phyloP scores from a whole-genome alignment of 768 basidiomycete genomes.

The Tricholoma sp. region DNA sequence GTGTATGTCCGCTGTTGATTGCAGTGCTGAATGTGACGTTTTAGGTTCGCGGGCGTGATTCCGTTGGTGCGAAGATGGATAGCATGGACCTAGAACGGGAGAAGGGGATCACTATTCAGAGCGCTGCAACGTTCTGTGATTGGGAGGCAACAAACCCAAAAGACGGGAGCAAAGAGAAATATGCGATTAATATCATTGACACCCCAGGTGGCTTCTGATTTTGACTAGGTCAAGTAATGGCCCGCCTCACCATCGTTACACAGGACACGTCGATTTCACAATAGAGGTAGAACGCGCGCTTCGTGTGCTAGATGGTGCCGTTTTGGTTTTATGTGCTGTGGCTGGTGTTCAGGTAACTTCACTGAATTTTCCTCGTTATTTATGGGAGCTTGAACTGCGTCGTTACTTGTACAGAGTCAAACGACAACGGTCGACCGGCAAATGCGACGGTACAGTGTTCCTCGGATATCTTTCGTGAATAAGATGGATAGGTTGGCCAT shows the following conservation, averaged over 20 bases:
- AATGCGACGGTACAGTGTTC: constrained; percentile 96
- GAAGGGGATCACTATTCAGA: constrained; percentile 99
- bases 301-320: constrained; percentile 93
- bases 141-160: constrained; percentile 73
- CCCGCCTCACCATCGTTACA: constrained; percentile 23
- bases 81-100: constrained; percentile 98
- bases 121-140: constrained; percentile 97
- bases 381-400: not conserved
- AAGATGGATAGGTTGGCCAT: constrained; percentile 81
- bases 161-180: constrained; percentile 67
- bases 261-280: constrained; percentile 97
- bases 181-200: constrained; percentile 96
- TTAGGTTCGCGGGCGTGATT: constrained; percentile 88
- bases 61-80: constrained; percentile 99
- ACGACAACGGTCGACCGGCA: constrained; percentile 98
- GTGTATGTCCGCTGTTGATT: constrained; percentile 11
- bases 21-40: constrained; percentile 4
- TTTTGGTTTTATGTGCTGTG: constrained; percentile 94
- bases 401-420: constrained; percentile 61
- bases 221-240: not conserved
- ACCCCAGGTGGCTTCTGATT: constrained; percentile 66
- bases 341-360: constrained; percentile 80
- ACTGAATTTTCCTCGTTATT: not conserved
- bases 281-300: constrained; percentile 98
- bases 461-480: constrained; percentile 94